These are phyloP conservation scores for Eragrostis curvula DNA, from an alignment of 176 grass and related monocot genomes.

Conservation along the genomic window DNA sequence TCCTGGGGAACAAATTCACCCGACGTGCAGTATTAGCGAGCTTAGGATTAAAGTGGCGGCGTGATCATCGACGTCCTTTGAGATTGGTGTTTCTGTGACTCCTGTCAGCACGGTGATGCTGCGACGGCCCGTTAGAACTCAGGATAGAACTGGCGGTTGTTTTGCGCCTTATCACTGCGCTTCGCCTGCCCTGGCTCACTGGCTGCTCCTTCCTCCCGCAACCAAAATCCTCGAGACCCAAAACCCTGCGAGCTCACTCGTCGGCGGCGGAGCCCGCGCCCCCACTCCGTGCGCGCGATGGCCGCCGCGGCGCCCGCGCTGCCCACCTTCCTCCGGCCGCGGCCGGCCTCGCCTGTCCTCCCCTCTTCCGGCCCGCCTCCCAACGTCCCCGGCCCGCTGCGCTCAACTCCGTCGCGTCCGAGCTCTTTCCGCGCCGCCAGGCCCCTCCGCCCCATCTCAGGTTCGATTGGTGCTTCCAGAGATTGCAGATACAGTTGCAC, in stretches of 20 bases:
- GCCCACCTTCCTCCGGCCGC: constrained; percentile 15
- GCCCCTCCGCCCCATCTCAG: constrained; percentile 42
- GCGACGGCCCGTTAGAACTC: too few species aligned
- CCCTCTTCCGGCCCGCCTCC: background rate
- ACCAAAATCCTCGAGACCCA: constrained; percentile 15
- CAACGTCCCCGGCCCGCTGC: background rate
- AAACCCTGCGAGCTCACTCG: constrained; percentile 18
- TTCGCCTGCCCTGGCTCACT: too few species aligned
- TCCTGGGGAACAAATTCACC: too few species aligned
- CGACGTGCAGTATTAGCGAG: too few species aligned
- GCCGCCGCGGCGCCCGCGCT: constrained; percentile 9
- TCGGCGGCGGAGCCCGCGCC: background rate
- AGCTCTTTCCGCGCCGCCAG: background rate
- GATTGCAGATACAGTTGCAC: background rate
- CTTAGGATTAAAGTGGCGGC: too few species aligned
- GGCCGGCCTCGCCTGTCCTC: background rate
- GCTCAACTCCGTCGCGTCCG: background rate
- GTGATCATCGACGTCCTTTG: too few species aligned
- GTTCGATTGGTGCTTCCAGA: constrained; percentile 17
- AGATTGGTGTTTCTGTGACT: too few species aligned
- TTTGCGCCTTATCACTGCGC: background rate
- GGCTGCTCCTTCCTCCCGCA: too few species aligned
- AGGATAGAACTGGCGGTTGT: background rate
- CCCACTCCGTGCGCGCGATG: constrained; percentile 27
- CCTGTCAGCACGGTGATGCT: too few species aligned